phyloP scores from a whole-genome alignment of 331 rosid genomes.

The Acacia pycnantha region DNA sequence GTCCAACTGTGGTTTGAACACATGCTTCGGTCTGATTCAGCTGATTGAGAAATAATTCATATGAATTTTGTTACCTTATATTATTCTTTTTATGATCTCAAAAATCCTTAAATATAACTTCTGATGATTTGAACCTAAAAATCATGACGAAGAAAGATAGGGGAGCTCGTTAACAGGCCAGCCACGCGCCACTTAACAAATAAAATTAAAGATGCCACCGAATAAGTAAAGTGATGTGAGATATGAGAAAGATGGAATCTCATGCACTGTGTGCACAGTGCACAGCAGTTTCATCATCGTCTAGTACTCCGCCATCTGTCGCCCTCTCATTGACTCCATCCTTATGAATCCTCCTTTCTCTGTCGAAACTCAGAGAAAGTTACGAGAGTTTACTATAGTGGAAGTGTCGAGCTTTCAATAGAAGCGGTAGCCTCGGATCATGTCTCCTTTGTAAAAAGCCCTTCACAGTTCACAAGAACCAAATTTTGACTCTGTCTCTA shows the following conservation, averaged over 20 bases:
- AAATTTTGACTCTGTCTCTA: neutral
- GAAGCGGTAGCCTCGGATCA: neutral
- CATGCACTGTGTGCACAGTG: neutral
- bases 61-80: neutral
- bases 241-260: neutral
- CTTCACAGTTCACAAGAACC: neutral
- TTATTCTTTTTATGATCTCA: neutral
- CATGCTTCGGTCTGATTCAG: neutral
- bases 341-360: neutral
- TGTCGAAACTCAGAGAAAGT: neutral
- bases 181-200: neutral
- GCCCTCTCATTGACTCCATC: neutral
- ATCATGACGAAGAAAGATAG: neutral
- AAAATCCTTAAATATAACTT: neutral
- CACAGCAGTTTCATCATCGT: neutral
- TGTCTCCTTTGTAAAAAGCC: neutral
- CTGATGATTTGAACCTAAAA: neutral
- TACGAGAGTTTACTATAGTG: neutral
- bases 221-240: neutral
- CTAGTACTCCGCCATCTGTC: neutral
- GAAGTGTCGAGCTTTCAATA: neutral
- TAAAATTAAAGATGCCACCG: neutral
- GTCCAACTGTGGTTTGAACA: too few relatives aligned
- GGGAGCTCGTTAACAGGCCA: neutral
- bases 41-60: too few relatives aligned